phyloP scores from a whole-genome alignment of 352 stramenopile species.

The Pythium coloratum region DNA sequence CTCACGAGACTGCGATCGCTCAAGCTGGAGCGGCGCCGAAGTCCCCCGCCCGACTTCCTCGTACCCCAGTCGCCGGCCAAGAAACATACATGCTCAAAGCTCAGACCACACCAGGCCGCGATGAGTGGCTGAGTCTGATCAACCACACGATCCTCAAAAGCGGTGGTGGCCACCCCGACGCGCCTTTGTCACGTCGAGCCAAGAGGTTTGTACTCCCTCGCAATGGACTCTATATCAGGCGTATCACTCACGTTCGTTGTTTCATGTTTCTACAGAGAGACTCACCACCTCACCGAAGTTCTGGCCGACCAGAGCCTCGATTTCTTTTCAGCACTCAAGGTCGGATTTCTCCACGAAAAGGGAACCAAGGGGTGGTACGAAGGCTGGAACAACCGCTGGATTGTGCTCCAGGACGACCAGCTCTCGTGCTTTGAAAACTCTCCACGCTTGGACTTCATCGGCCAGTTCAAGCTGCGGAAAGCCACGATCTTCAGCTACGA shows the following conservation, averaged over 20 bases:
- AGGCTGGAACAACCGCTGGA: slow-evolving; percentile 77
- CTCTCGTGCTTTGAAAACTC: slow-evolving; percentile 83
- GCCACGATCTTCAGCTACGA: slow-evolving; percentile 75
- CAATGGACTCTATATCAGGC: background rate
- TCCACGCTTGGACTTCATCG: slow-evolving; percentile 68
- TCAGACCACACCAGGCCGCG: slow-evolving; percentile 54
- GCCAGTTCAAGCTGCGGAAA: slow-evolving; percentile 67
- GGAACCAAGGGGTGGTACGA: slow-evolving; percentile 79
- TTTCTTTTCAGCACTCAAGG: slow-evolving; percentile 81
- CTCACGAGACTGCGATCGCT: slow-evolving; percentile 33
- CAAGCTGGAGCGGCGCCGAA: slow-evolving; percentile 9
- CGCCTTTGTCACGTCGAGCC: slow-evolving; percentile 6
- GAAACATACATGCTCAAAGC: slow-evolving; percentile 63
- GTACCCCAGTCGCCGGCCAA: slow-evolving; percentile 22
- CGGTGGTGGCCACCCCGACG: slow-evolving; percentile 25
- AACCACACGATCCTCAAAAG: slow-evolving; percentile 45
- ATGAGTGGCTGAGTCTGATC: slow-evolving; percentile 70
- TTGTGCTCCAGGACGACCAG: slow-evolving; percentile 76
- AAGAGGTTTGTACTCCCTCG: slow-evolving; percentile 14
- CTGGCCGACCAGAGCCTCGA: slow-evolving; percentile 61
- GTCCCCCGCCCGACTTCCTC: slow-evolving; percentile 32
- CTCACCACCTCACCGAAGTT: slow-evolving; percentile 44
- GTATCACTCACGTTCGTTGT: background rate
- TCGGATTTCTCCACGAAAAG: slow-evolving; percentile 76
- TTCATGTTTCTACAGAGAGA: slow-evolving; percentile 7